Conservation (phyloP, 1,139 yeast genomes). For the Debaryomyces subglobosus region DNA sequence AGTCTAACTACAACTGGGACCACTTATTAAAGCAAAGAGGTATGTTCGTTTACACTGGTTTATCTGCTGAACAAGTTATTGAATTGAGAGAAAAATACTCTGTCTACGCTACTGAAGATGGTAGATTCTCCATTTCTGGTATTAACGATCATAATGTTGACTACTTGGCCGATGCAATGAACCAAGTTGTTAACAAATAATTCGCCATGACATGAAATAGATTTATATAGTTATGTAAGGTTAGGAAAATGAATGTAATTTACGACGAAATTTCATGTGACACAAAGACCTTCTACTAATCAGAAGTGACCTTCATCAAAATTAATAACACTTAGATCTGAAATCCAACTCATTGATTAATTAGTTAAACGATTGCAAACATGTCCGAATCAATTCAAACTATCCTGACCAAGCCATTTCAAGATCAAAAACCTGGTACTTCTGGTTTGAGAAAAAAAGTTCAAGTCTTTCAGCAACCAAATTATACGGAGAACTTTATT, state of each 20-base stretch:
- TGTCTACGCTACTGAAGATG: conserved; percentile 84
- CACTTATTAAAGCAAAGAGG: conserved; percentile 90
- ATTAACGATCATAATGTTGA: conserved; percentile 79
- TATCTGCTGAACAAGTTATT: conserved; percentile 68
- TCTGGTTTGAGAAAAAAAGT: conserved; percentile 95
- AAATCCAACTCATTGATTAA: neutral
- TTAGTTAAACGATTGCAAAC: neutral
- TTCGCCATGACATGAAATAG: conserved; percentile 4
- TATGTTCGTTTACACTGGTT: conserved; percentile 94
- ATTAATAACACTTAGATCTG: neutral
- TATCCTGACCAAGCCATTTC: conserved; percentile 69
- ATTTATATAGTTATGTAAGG: neutral
- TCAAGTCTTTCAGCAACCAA: conserved; percentile 72
- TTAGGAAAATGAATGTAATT: conserved; percentile 2
- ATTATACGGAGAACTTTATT: conserved; percentile 92
- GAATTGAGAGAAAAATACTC: conserved; percentile 71
- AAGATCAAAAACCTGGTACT: conserved; percentile 97
- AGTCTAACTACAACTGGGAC: conserved; percentile 72
- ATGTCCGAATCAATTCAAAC: conserved; percentile 24
- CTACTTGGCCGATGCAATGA: conserved; percentile 77
- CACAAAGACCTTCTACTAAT: neutral
- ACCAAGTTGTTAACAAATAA: conserved; percentile 51
- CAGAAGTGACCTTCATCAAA: neutral
- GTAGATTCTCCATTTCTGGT: conserved; percentile 92
- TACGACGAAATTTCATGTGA: conserved; percentile 1